Base-by-base conservation (phyloP, 208 protist species). In the Wallacemonas collosoma region DNA sequence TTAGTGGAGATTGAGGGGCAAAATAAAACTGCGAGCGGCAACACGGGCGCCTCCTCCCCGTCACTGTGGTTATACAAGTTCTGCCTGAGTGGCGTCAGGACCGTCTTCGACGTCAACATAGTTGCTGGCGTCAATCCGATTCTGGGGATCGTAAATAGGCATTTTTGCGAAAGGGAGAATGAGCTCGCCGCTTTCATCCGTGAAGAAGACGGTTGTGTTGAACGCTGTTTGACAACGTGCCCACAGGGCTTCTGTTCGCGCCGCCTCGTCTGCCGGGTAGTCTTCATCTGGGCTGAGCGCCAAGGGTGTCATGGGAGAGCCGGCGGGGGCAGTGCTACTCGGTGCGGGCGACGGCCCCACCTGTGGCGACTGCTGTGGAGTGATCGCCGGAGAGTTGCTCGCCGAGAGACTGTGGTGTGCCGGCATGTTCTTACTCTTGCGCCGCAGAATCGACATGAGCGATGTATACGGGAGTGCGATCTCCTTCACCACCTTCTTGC, bases 401-500 rank as follows among this genome's bases (percentile, higher is more conserved):
- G 72, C 54, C 12, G 86, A 90, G 44, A 81, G 75, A 53, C 58
- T 82, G 68, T 89, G 79, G 50, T 79, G 73, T 7, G 64, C 48
- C 2, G 81, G 82, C 39, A 87, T 73, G 58, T 86, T 73, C 40
- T 79, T 79, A 1, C 73, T 77, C 60, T 91, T 89, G 55, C 79
- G 75, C 7, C 75, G 68, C 67, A 96, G 86, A 26, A 93, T 66
- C 6, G 79, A 56, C 47, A 89, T 66, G n/a, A 96, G 80, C 9
- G 89, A 73, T n/a, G 69, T 70, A 47, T 83, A 73, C 5, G 91
- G 91, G 8, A 92, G 78, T 26, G 68, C 71, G 40, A 90, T 72
- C 2, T 56, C 38, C 15, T 66, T 65, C 5, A 80, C 72, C 39
- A 71, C 65, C n/a, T 72, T 82, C 67, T 85, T 87, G 17, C 85